phyloP scores from a whole-genome alignment of 2,329 filamentous ascomycete genomes.

The Aspergillus sp. region DNA sequence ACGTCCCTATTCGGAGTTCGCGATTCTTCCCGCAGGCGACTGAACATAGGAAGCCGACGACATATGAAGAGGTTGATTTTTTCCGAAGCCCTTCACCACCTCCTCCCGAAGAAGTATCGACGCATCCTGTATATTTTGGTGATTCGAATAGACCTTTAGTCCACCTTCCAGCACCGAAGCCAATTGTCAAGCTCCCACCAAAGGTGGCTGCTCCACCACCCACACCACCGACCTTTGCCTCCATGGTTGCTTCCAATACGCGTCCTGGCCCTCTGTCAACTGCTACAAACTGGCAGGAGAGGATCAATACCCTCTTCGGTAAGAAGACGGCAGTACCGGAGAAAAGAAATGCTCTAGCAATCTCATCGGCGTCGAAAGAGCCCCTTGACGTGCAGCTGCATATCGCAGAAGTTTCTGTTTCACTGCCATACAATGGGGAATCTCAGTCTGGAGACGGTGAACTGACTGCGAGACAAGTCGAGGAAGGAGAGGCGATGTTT shows the following conservation, averaged over 20 bases:
- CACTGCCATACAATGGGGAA: constrained; percentile 55
- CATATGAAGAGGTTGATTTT: constrained; percentile 31
- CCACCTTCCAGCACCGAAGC: constrained; percentile 60
- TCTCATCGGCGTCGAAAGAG: constrained; percentile 68
- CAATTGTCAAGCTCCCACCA: constrained; percentile 79
- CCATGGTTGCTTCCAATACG: constrained; percentile 40
- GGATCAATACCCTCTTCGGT: constrained; percentile 76
- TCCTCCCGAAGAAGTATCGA: constrained; percentile 57
- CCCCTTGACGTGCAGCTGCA: constrained; percentile 59
- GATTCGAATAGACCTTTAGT: constrained; percentile 54
- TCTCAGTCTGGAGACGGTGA: constrained; percentile 45
- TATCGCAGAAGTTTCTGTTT: constrained; percentile 65
- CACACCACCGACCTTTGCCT: constrained; percentile 48
- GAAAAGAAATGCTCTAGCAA: constrained; percentile 57
- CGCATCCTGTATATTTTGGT: constrained; percentile 57
- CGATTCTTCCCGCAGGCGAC: constrained; percentile 48
- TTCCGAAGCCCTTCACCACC: constrained; percentile 50
- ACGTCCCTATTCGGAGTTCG: constrained; percentile 43
- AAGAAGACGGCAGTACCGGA: constrained; percentile 54
- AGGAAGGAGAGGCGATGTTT: constrained; percentile 77
- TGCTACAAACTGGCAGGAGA: constrained; percentile 69
- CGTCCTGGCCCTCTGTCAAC: constrained; percentile 46
- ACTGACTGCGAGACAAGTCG: constrained; percentile 65
- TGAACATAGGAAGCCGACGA: constrained; percentile 36
- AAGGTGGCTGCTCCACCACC: constrained; percentile 43